Conservation (phyloP, 2,329 filamentous ascomycete species). For the Pseudogymnoascus sp. region DNA sequence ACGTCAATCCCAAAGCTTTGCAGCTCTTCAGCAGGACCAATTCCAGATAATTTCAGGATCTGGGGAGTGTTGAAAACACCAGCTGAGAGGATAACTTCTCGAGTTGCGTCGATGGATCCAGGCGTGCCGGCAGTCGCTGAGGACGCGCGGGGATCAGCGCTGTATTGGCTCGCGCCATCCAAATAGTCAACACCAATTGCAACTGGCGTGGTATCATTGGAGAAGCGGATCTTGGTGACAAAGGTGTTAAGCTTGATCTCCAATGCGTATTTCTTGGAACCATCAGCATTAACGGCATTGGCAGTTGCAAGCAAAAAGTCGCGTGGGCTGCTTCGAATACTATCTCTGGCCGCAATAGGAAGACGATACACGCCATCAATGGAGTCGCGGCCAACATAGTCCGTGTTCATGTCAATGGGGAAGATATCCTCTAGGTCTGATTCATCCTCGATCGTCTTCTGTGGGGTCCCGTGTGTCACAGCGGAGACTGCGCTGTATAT, state of each 20-base stretch:
- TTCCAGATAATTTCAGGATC: slow-evolving; percentile 36
- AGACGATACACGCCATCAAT: slow-evolving; percentile 19
- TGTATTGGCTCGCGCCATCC: slow-evolving; percentile 33
- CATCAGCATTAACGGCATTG: slow-evolving; percentile 17
- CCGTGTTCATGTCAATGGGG: slow-evolving; percentile 20
- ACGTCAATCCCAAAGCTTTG: slow-evolving; percentile 37
- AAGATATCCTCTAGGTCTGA: slow-evolving; percentile 11
- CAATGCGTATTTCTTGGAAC: slow-evolving; percentile 17
- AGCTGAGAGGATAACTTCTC: slow-evolving; percentile 39
- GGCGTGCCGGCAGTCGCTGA: slow-evolving; percentile 18
- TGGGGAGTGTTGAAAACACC: slow-evolving; percentile 38
- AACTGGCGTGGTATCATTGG: slow-evolving; percentile 25
- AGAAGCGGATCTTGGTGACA: slow-evolving; percentile 35
- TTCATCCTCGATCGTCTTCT: slow-evolving; percentile 8
- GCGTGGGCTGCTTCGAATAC: slow-evolving; percentile 17
- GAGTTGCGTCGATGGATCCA: slow-evolving; percentile 25
- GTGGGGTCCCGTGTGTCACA: slow-evolving; percentile 11
- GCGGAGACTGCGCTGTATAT: slow-evolving; percentile 16
- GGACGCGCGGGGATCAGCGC: slow-evolving; percentile 32
- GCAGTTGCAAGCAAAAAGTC: slow-evolving; percentile 21
- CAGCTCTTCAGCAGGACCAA: slow-evolving; percentile 33
- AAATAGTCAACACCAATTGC: slow-evolving; percentile 37
- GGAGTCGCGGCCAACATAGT: slow-evolving; percentile 13
- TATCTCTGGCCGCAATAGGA: slow-evolving; percentile 15
- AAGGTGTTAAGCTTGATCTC: slow-evolving; percentile 21